phyloP scores from a whole-genome alignment of 2,329 filamentous ascomycete genomes.

The Dothiorella sarmentorum region DNA sequence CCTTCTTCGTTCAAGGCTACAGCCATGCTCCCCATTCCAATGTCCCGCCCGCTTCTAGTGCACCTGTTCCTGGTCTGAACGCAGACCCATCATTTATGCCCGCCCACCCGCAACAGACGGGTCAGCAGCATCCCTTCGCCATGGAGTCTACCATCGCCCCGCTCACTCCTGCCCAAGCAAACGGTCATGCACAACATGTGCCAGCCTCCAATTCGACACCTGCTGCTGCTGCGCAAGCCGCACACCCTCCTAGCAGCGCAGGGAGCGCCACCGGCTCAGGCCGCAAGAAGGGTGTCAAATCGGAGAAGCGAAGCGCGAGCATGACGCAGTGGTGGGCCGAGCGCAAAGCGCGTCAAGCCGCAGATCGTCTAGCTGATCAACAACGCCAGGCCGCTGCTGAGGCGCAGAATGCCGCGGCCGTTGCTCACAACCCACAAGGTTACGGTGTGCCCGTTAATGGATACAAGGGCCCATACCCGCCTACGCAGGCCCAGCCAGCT shows the following conservation, averaged over 20 bases:
- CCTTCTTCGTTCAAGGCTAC: slow-evolving; percentile 17
- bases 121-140: slow-evolving; percentile 13
- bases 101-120: slow-evolving; percentile 10
- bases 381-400: slow-evolving; percentile 13
- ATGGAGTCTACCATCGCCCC: slow-evolving; percentile 23
- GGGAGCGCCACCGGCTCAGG: background rate
- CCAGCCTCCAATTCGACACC: slow-evolving; percentile 24
- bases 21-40: slow-evolving; percentile 15
- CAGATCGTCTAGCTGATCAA: slow-evolving; percentile 29
- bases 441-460: slow-evolving; percentile 5
- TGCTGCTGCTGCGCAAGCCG: slow-evolving; percentile 17
- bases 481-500: slow-evolving; percentile 2
- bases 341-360: slow-evolving; percentile 35
- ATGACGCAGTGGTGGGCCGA: slow-evolving; percentile 49
- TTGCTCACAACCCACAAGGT: background rate
- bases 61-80: slow-evolving; percentile 13
- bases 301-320: slow-evolving; percentile 42
- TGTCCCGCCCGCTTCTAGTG: slow-evolving; percentile 10
- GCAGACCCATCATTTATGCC: slow-evolving; percentile 26
- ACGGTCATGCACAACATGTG: slow-evolving; percentile 34
- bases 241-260: slow-evolving; percentile 27
- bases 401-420: background rate
- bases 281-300: slow-evolving; percentile 34
- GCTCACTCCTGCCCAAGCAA: slow-evolving; percentile 22
- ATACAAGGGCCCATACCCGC: slow-evolving; percentile 12